Evolutionary conservation across 192 early-diverging fungal species (phyloP).

Genomic region (Entomortierella chlamydospora): DNA sequence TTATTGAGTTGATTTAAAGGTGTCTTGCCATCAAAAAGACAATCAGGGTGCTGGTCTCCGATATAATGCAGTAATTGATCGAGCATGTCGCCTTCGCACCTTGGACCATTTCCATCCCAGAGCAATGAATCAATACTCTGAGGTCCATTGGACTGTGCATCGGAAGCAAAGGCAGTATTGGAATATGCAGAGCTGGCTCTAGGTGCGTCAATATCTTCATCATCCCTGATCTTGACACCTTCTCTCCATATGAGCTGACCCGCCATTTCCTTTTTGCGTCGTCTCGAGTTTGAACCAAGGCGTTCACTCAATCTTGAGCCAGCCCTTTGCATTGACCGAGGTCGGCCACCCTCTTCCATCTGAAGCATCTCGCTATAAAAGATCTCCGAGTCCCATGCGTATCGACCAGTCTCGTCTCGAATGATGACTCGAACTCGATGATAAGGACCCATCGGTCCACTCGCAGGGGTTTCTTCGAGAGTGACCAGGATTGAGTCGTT

Average conservation of each 20-base stretch:
- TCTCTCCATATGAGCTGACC: conserved; percentile 46
- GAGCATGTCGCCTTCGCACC: conserved; percentile 64
- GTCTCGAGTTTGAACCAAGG: conserved; percentile 16
- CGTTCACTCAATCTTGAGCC: conserved; percentile 40
- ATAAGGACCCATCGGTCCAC: conserved; percentile 49
- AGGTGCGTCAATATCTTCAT: conserved; percentile 12
- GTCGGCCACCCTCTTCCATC: conserved; percentile 12
- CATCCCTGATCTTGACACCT: conserved; percentile 40
- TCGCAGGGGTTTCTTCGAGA: conserved; percentile 69
- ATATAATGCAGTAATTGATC: conserved; percentile 68
- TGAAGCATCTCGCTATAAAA: conserved; percentile 69
- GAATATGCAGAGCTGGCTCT: background rate
- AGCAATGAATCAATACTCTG: conserved; percentile 36
- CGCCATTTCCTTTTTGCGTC: conserved; percentile 42
- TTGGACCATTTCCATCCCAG: conserved; percentile 53
- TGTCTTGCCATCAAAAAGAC: conserved; percentile 60
- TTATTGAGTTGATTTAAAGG: conserved; percentile 57
- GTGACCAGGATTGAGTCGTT: conserved; percentile 81
- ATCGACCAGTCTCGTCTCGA: conserved; percentile 82
- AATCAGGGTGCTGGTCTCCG: conserved; percentile 70
- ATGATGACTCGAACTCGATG: conserved; percentile 69
- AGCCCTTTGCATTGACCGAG: conserved; percentile 19
- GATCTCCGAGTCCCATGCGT: conserved; percentile 83
- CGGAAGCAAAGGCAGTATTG: background rate
- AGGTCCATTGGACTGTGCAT: background rate